Evolutionary conservation across 2,329 filamentous ascomycete genomes (phyloP).

Genomic region (Colletotrichum cuscutae): DNA sequence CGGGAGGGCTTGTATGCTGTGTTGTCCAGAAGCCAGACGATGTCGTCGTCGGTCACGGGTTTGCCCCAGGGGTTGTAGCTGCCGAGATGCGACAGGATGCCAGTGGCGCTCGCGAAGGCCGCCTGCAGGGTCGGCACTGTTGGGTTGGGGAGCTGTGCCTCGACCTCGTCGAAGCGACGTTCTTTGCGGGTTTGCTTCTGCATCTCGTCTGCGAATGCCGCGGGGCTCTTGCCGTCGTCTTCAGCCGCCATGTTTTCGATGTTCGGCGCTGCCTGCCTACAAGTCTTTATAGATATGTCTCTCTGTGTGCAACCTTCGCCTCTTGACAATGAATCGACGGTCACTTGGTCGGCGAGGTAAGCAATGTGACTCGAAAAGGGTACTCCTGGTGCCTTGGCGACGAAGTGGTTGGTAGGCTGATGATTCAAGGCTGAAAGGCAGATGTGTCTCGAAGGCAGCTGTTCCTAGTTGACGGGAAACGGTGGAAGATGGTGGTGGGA

Average conservation of each 20-base stretch:
- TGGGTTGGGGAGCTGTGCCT: constrained; percentile 56
- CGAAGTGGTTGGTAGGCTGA: constrained; percentile 34
- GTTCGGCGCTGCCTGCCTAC: not conserved
- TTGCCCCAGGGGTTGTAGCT: constrained; percentile 67
- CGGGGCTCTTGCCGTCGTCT: constrained; percentile 33
- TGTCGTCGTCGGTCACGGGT: constrained; percentile 71
- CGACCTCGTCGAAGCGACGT: constrained; percentile 60
- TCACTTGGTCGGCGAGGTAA: constrained; percentile 15
- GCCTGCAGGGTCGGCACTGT: constrained; percentile 41
- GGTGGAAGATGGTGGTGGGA: not conserved
- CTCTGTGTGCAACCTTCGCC: not conserved
- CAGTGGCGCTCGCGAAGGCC: constrained; percentile 44
- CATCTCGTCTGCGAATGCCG: constrained; percentile 52
- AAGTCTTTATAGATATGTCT: constrained; percentile 1
- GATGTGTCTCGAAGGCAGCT: not conserved
- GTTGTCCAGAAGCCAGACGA: constrained; percentile 91
- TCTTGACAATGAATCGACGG: not conserved
- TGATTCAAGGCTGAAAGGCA: constrained; percentile 14
- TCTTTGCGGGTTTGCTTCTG: constrained; percentile 61
- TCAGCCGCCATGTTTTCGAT: constrained; percentile 11
- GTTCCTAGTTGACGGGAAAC: constrained; percentile 7
- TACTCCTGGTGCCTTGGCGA: constrained; percentile 26
- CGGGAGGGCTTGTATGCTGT: constrained; percentile 74
- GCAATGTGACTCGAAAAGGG: constrained; percentile 21
- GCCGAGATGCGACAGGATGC: constrained; percentile 62